phyloP scores from a whole-genome alignment of 73 alveolate genomes.

The Breviolum minutum region DNA sequence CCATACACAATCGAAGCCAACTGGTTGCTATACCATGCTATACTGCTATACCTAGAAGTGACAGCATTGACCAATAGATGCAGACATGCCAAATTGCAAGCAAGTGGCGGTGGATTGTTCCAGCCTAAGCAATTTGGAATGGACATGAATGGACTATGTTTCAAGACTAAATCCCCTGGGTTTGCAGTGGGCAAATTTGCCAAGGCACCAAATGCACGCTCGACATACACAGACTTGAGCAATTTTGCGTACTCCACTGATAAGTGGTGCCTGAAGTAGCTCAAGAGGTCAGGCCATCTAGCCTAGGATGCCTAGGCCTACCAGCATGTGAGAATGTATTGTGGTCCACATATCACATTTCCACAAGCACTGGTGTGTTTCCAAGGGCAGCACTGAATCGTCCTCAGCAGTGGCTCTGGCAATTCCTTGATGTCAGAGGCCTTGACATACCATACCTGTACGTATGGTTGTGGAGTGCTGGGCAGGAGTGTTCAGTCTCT shows the following conservation, averaged over 20 bases:
- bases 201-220: neutral
- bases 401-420: slow-evolving; percentile 24
- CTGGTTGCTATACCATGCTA: neutral
- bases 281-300: neutral
- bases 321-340: neutral
- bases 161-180: neutral
- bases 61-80: neutral
- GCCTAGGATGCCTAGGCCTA: neutral
- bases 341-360: no score
- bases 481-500: neutral
- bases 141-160: neutral
- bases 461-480: neutral
- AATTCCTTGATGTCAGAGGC: slow-evolving; percentile 69
- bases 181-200: neutral
- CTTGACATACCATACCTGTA: slow-evolving; percentile 55
- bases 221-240: slow-evolving; percentile 41
- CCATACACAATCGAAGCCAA: no score
- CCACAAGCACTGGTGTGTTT: no score
- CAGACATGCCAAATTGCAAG: neutral
- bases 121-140: neutral
- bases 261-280: neutral
- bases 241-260: slow-evolving; percentile 25
- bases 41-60: neutral
- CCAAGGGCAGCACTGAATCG: slow-evolving; percentile 14
- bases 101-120: slow-evolving; percentile 19